These are phyloP conservation scores for Eurotiales sp. DNA, from an alignment of 2,329 filamentous ascomycete genomes.

Conservation along the genomic window DNA sequence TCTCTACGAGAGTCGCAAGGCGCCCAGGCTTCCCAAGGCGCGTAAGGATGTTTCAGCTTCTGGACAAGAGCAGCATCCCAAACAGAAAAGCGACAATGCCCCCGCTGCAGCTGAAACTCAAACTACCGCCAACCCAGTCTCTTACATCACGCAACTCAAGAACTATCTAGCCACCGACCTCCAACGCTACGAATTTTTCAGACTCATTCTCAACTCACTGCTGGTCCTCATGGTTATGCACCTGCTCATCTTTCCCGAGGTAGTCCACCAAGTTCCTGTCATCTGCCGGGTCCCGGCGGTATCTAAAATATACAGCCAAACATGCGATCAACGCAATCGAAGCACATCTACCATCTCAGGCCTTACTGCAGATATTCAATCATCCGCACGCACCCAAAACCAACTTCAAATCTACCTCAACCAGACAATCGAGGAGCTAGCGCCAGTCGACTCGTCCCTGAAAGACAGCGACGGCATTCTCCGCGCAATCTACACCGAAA, in stretches of 20 bases:
- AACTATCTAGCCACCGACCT: neutral
- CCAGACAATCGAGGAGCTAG: constrained; percentile 8
- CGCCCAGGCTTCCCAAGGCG: constrained; percentile 10
- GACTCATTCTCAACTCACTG: constrained; percentile 7
- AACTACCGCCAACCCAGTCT: neutral
- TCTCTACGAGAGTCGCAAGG: constrained; percentile 13
- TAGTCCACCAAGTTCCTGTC: constrained; percentile 9
- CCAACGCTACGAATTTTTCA: constrained; percentile 3
- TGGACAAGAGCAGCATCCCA: neutral
- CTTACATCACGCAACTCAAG: constrained; percentile 1
- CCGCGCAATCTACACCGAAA: constrained; percentile 22
- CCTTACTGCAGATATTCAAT: constrained; percentile 3
- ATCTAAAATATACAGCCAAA: constrained; percentile 3
- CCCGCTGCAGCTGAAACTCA: neutral
- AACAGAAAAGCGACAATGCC: neutral
- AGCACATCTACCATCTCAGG: neutral
- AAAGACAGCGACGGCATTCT: constrained; percentile 17
- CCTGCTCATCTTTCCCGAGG: constrained; percentile 12
- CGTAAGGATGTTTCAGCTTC: neutral
- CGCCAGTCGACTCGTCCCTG: constrained; percentile 4
- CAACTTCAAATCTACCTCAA: constrained; percentile 13
- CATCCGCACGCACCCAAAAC: constrained; percentile 4
- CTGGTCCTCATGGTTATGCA: constrained; percentile 11
- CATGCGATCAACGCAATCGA: neutral
- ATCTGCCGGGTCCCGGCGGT: constrained; percentile 8